Conservation (phyloP, 2,329 filamentous ascomycete species). For the Calonectria hongkongensis region DNA sequence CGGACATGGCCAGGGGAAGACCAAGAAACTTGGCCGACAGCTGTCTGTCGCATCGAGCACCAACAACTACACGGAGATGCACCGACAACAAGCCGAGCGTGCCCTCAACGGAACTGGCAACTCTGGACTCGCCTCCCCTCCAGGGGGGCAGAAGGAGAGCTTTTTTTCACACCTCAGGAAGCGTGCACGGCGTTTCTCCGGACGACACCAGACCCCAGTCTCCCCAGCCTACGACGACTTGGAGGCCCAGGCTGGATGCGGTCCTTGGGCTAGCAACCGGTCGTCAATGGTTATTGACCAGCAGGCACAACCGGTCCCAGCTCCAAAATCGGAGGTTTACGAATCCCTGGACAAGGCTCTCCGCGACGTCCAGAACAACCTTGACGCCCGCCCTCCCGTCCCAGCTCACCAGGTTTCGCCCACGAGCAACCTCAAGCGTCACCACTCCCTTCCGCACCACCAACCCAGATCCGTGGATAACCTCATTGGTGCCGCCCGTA, state of each 20-base stretch:
- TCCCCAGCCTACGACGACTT: slow-evolving; percentile 89
- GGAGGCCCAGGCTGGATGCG: slow-evolving; percentile 94
- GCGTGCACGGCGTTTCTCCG: slow-evolving; percentile 92
- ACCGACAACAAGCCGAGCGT: slow-evolving; percentile 92
- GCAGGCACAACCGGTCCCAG: slow-evolving; percentile 67
- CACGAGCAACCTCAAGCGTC: slow-evolving; percentile 75
- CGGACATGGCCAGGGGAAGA: slow-evolving; percentile 75
- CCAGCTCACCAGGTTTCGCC: slow-evolving; percentile 71
- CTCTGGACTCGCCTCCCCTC: slow-evolving; percentile 83
- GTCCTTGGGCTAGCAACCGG: slow-evolving; percentile 89
- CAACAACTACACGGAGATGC: slow-evolving; percentile 93
- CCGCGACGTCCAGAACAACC: slow-evolving; percentile 71
- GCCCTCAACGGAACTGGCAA: slow-evolving; percentile 84
- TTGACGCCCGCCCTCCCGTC: slow-evolving; percentile 68
- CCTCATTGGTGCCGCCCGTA: slow-evolving; percentile 72
- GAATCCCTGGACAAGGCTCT: slow-evolving; percentile 77
- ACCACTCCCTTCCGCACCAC: slow-evolving; percentile 79
- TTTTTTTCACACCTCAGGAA: slow-evolving; percentile 99
- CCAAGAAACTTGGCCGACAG: slow-evolving; percentile 96
- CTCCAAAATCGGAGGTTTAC: slow-evolving; percentile 73
- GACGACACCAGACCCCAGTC: slow-evolving; percentile 88
- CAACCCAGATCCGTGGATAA: slow-evolving; percentile 80
- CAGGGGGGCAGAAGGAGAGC: slow-evolving; percentile 89
- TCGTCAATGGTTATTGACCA: slow-evolving; percentile 88
- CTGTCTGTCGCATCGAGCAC: slow-evolving; percentile 93